These are phyloP conservation scores for Insectozyma bohioensis DNA, from an alignment of 1,139 yeast species.

Conservation along the genomic window DNA sequence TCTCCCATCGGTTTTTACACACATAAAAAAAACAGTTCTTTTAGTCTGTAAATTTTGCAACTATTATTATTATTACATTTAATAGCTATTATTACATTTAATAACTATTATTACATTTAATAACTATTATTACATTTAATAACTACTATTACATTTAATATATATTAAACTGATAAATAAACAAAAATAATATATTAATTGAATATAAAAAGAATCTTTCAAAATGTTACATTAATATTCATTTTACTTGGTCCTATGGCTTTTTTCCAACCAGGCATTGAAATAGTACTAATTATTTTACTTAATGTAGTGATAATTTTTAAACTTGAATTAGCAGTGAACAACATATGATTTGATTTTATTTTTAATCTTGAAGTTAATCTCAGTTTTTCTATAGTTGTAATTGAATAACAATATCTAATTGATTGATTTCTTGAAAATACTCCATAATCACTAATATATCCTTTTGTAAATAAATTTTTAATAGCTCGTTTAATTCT, in stretches of 20 bases:
- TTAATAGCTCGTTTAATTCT: constrained; percentile 33
- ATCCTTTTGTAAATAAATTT: constrained; percentile 28
- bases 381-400: constrained; percentile 27
- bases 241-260: constrained; percentile 3
- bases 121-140: no score
- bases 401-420: constrained; percentile 19
- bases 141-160: no score
- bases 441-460: constrained; percentile 31
- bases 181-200: no score
- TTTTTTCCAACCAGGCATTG: constrained; percentile 20
- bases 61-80: not conserved
- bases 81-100: no score
- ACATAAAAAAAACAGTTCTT: not conserved
- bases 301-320: constrained; percentile 27
- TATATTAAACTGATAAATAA: no score
- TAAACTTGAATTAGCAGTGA: constrained; percentile 26
- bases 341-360: constrained; percentile 11
- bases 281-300: constrained; percentile 21
- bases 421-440: constrained; percentile 14
- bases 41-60: constrained; percentile 1
- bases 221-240: constrained; percentile 17
- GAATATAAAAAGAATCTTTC: no score
- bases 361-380: constrained; percentile 22
- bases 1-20: no score
- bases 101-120: no score